Conservation (phyloP, 2,329 filamentous ascomycete species). For the Stachybotrys echinatus region DNA sequence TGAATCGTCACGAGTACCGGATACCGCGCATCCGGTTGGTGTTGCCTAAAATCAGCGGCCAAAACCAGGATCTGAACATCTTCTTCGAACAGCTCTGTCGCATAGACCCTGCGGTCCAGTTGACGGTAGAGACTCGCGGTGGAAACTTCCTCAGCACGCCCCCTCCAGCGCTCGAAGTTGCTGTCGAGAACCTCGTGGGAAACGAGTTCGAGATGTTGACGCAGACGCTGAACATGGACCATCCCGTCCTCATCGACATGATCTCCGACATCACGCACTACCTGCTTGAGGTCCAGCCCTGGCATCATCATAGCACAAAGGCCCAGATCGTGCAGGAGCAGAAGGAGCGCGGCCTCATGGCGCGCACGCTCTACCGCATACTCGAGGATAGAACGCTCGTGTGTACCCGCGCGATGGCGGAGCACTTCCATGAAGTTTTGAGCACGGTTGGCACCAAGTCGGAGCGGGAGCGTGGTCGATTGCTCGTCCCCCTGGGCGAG, state of each 20-base stretch:
- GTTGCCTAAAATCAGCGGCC: constrained; percentile 23
- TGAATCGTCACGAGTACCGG: constrained; percentile 30
- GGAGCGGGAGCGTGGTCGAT: constrained; percentile 26
- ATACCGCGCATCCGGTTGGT: constrained; percentile 29
- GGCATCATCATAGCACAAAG: constrained; percentile 25
- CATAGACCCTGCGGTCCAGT: constrained; percentile 22
- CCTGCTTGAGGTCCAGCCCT: constrained; percentile 23
- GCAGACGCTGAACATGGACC: constrained; percentile 32
- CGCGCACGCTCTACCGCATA: constrained; percentile 27
- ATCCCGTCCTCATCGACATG: constrained; percentile 34
- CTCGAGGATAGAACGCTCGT: constrained; percentile 24
- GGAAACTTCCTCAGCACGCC: constrained; percentile 17
- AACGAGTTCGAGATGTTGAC: constrained; percentile 27
- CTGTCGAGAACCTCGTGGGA: constrained; percentile 23
- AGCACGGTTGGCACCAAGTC: constrained; percentile 29
- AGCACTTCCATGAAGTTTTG: constrained; percentile 31
- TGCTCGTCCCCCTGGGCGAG: constrained; percentile 24
- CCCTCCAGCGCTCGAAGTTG: constrained; percentile 16
- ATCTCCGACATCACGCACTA: constrained; percentile 34
- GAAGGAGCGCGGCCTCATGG: constrained; percentile 23
- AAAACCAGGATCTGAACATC: constrained; percentile 21
- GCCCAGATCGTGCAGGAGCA: constrained; percentile 30
- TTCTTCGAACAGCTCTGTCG: constrained; percentile 24
- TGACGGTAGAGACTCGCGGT: constrained; percentile 24
- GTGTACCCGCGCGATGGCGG: constrained; percentile 31